Conservation (phyloP, 176 grass and related monocot species). For the Oryza meyeriana region DNA sequence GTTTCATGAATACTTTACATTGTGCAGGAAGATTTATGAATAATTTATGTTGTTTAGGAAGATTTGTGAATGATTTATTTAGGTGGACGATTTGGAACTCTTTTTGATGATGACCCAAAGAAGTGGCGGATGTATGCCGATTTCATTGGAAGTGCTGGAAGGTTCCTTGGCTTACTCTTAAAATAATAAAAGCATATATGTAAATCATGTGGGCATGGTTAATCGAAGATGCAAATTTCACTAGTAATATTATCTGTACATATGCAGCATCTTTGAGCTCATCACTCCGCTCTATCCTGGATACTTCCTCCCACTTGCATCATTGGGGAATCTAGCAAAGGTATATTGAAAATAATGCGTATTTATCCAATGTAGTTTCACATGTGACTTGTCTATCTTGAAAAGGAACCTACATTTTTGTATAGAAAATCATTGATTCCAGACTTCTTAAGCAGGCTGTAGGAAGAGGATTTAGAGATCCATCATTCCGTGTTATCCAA, state of each 20-base stretch:
- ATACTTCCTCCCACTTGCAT: constrained; percentile 92
- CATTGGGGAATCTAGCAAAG: constrained; percentile 92
- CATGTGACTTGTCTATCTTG: not conserved
- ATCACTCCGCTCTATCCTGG: constrained; percentile 76
- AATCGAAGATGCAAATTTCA: constrained; percentile 7
- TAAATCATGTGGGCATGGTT: not conserved
- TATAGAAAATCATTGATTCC: constrained; percentile 32
- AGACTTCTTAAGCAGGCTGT: constrained; percentile 59
- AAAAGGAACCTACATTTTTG: not conserved
- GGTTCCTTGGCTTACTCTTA: constrained; percentile 41
- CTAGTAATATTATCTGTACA: constrained; percentile 22
- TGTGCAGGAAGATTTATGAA: not conserved
- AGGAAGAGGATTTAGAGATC: constrained; percentile 88
- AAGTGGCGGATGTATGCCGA: constrained; percentile 99
- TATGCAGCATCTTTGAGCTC: constrained; percentile 84
- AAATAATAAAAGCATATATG: not conserved
- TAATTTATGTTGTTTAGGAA: not conserved
- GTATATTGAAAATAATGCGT: constrained; percentile 41
- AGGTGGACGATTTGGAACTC: constrained; percentile 80
- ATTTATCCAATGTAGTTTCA: constrained; percentile 13
- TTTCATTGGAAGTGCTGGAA: constrained; percentile 93
- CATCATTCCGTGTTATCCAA: constrained; percentile 89
- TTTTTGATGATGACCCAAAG: constrained; percentile 98
- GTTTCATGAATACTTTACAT: constrained; percentile 16
- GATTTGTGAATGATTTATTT: constrained; percentile 33